phyloP scores from a whole-genome alignment of 352 stramenopile species.

The Phytophthora pisi region DNA sequence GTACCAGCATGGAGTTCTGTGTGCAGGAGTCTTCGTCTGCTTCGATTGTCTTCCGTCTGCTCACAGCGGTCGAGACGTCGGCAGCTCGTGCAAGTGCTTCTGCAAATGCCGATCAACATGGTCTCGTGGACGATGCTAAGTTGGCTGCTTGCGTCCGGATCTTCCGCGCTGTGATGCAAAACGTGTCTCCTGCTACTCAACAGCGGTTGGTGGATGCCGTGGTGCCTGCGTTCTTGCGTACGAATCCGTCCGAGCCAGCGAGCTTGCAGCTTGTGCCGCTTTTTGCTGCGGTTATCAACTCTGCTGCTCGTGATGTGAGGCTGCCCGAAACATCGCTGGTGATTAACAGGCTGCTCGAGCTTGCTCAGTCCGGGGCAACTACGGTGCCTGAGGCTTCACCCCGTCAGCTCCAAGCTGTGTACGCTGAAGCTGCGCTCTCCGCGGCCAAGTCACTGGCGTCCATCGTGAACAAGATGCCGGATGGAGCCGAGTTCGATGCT shows the following conservation, averaged over 20 bases:
- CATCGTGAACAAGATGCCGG: slow-evolving; percentile 89
- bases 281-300: slow-evolving; percentile 83
- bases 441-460: slow-evolving; percentile 79
- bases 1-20: slow-evolving; percentile 85
- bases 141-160: slow-evolving; percentile 63
- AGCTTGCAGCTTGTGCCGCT: slow-evolving; percentile 76
- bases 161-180: slow-evolving; percentile 81
- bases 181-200: slow-evolving; percentile 63
- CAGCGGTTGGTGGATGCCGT: slow-evolving; percentile 65
- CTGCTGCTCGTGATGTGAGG: slow-evolving; percentile 56
- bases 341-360: slow-evolving; percentile 79
- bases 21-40: slow-evolving; percentile 44
- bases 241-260: slow-evolving; percentile 35
- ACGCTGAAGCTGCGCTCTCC: slow-evolving; percentile 60
- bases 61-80: slow-evolving; percentile 67
- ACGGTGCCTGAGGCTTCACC: slow-evolving; percentile 15
- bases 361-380: slow-evolving; percentile 57
- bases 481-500: slow-evolving; percentile 79
- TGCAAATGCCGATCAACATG: slow-evolving; percentile 5
- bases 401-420: slow-evolving; percentile 47
- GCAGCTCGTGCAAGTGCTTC: slow-evolving; percentile 44
- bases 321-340: slow-evolving; percentile 69
- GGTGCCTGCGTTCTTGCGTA: slow-evolving; percentile 65
- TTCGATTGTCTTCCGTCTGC: slow-evolving; percentile 71
- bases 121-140: slow-evolving; percentile 46